Percentiles rank a stretch among this genome's conserved stretches.
These are phyloP conservation scores for Dioscorea zingiberensis DNA, from an alignment of 106 monocot species.

Conservation along the genomic window DNA sequence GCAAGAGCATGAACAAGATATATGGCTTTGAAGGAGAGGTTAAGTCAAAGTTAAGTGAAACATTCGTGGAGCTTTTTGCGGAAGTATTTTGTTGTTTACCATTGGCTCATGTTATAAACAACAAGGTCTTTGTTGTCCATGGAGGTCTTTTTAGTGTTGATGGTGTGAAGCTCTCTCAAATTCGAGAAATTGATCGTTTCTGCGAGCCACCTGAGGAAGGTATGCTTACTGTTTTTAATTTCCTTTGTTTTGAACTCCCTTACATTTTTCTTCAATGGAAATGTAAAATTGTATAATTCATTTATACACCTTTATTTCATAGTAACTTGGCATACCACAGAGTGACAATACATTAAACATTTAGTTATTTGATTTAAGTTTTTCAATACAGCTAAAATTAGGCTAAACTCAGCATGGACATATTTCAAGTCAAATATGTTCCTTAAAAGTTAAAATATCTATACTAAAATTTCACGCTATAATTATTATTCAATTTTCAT, in stretches of 20 bases:
- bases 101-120: constrained; percentile 90
- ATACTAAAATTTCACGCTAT: too few relatives aligned
- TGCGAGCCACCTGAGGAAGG: constrained; percentile 99
- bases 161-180: constrained; percentile 94
- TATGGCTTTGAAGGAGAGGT: constrained; percentile 99
- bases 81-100: constrained; percentile 96
- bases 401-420: too few relatives aligned
- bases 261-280: not conserved
- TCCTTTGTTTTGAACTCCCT: not conserved
- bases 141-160: constrained; percentile 97
- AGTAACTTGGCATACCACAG: too few relatives aligned
- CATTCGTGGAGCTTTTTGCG: constrained; percentile 93
- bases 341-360: too few relatives aligned
- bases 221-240: constrained; percentile 5
- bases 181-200: constrained; percentile 85
- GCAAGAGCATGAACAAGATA: constrained; percentile 98
- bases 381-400: too few relatives aligned
- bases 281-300: too few relatives aligned
- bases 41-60: constrained; percentile 82
- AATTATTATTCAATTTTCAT: too few relatives aligned
- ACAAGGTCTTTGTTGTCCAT: constrained; percentile 90
- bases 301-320: too few relatives aligned
- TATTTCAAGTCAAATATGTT: too few relatives aligned
- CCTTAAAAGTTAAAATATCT: too few relatives aligned
- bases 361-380: too few relatives aligned